Evolutionary conservation across 1,284 basidiomycete species (phyloP), one percentile per base, ranked within the genome.

Genomic region (Puccinia polysora): DNA sequence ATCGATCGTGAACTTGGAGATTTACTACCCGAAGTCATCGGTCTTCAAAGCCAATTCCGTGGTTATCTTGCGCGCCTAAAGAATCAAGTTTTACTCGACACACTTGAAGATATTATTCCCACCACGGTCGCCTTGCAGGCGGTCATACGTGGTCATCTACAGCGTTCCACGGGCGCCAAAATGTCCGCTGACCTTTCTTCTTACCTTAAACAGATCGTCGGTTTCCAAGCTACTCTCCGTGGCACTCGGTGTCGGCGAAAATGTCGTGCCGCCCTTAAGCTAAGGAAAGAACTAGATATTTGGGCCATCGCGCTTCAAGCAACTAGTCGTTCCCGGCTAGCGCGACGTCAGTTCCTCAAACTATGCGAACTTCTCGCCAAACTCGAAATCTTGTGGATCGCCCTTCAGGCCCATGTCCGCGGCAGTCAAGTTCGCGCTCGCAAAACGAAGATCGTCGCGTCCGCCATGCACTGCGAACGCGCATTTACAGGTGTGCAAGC

Each of bases 21-120:
- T 34, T 25, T 68, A 20, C 63, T 64, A 28, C 70, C 73, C n/a
- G 71, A 60, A 53, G 80, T 86, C 43, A 79, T 86, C 67, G 86
- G 84, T 73, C 77, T 89, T 2, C 92, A 95, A 80, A 87, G 90
- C 12, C 89, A 90, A 58, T 82, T 85, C 58, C 85, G 89, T 7
- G 91, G 91, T 25, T 83, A 87, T 18, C 81, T 94, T 2, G 84
- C 85, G 65, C 85, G 91, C 23, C 84, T 86, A 45, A 12, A 73
- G 47, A 56, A 63, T 73, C 43, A 67, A 14, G 38, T 25, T 74
- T 1, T 65, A 63, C 2, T 74, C 74, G 28, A 64, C 75, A 20
- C 78, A 82, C 81, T 70, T 18, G n/a, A 34, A 28, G 74, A 84
- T 81, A 74, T 82, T 86, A 63, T 87, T 83, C 76, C 74, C 34